Conservation (phyloP, 768 basidiomycete genomes). For the Lentinula sp. region DNA sequence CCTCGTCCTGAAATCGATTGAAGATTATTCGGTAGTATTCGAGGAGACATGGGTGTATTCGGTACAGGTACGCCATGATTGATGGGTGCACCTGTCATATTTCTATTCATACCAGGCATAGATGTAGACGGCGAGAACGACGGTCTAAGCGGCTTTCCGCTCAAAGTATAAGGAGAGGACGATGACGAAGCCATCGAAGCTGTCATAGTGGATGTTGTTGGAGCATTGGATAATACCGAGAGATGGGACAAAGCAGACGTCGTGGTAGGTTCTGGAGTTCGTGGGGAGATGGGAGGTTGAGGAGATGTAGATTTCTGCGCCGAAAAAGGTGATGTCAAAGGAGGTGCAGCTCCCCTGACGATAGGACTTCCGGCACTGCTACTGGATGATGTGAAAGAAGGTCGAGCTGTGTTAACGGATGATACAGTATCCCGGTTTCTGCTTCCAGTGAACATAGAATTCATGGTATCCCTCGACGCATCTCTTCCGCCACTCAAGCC, state of each 20-base stretch:
- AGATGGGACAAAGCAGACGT: not conserved
- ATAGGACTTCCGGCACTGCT: not conserved
- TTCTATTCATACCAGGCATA: not conserved
- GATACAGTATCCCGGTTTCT: not conserved
- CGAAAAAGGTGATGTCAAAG: not conserved
- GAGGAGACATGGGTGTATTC: conserved; percentile 8
- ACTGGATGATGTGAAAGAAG: not conserved
- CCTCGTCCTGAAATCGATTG: not conserved
- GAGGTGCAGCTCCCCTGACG: too few species aligned
- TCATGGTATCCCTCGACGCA: not conserved
- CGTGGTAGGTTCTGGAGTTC: not conserved
- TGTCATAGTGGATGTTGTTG: not conserved
- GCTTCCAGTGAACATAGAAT: not conserved
- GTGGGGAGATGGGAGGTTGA: not conserved
- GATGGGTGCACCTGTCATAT: not conserved
- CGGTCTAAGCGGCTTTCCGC: not conserved
- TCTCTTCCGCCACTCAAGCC: not conserved
- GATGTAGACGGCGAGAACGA: conserved; percentile 2
- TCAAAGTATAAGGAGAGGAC: not conserved
- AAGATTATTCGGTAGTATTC: not conserved
- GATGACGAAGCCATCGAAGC: not conserved
- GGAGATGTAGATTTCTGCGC: not conserved
- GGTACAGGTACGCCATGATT: not conserved
- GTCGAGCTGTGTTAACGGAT: not conserved
- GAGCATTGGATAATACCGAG: not conserved